These are phyloP conservation scores for Phylloporus rhodoxanthus DNA, from an alignment of 768 basidiomycete genomes.

Conservation along the genomic window DNA sequence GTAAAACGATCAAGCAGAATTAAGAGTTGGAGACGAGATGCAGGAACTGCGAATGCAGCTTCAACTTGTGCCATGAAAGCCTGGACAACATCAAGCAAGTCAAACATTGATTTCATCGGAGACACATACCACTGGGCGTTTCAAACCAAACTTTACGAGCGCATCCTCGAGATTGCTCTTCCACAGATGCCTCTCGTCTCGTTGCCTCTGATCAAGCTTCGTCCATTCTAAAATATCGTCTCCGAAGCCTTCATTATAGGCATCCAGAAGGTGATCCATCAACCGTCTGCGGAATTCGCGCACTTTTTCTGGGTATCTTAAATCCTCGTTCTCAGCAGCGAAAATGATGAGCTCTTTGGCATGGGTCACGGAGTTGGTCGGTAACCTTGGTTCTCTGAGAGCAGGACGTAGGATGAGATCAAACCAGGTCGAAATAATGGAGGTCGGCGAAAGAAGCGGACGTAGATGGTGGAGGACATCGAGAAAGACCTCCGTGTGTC, in stretches of 20 bases:
- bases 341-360: slow-evolving; percentile 69
- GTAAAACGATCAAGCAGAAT: slow-evolving; percentile 59
- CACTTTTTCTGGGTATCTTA: slow-evolving; percentile 44
- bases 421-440: slow-evolving; percentile 76
- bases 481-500: slow-evolving; percentile 63
- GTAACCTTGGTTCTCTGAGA: slow-evolving; percentile 65
- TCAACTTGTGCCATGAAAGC: slow-evolving; percentile 66
- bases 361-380: slow-evolving; percentile 50
- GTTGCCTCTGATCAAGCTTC: slow-evolving; percentile 55
- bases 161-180: slow-evolving; percentile 76
- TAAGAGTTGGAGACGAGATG: slow-evolving; percentile 63
- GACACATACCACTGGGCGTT: slow-evolving; percentile 55
- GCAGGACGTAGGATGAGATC: slow-evolving; percentile 74
- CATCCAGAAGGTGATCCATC: slow-evolving; percentile 70
- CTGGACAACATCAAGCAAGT: slow-evolving; percentile 34
- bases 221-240: slow-evolving; percentile 74
- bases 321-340: slow-evolving; percentile 48
- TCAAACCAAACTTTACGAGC: slow-evolving; percentile 57
- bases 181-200: slow-evolving; percentile 59
- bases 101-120: slow-evolving; percentile 5
- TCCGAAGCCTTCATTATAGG: slow-evolving; percentile 67
- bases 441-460: slow-evolving; percentile 55
- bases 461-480: slow-evolving; percentile 57
- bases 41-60: slow-evolving; percentile 52
- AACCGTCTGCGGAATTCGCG: slow-evolving; percentile 62